Evolutionary conservation across 345 rosid genomes (phyloP).

Genomic region (Gossypium sturtianum): DNA sequence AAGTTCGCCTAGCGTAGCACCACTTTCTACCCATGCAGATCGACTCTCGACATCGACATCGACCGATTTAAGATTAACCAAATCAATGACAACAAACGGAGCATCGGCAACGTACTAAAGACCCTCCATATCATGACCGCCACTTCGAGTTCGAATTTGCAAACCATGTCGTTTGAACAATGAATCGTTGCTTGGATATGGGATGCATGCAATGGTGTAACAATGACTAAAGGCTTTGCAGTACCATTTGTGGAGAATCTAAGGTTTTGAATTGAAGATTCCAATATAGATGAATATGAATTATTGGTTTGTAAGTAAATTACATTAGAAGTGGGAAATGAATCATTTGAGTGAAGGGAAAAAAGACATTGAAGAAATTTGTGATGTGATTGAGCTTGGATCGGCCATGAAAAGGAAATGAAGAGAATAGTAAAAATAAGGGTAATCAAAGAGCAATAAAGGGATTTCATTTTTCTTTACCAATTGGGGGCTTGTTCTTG

Average conservation of each 20-base stretch:
- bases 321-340: not conserved
- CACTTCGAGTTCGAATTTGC: not conserved
- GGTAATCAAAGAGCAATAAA: no score
- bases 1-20: not conserved
- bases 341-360: no score
- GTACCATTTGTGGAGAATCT: not conserved
- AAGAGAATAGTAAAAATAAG: no score
- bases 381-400: no score
- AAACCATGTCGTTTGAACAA: not conserved
- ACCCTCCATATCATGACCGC: constrained; percentile 1
- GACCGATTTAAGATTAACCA: not conserved
- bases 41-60: not conserved
- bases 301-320: not conserved
- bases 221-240: not conserved
- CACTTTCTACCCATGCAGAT: not conserved
- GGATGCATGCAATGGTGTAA: not conserved
- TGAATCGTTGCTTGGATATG: not conserved
- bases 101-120: not conserved
- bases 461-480: no score
- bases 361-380: no score
- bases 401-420: no score
- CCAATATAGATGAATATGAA: not conserved
- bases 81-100: not conserved
- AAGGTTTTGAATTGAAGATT: not conserved
- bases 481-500: no score